Base-by-base conservation (phyloP, 169 alveolate species). In the Eimeria maxima region DNA sequence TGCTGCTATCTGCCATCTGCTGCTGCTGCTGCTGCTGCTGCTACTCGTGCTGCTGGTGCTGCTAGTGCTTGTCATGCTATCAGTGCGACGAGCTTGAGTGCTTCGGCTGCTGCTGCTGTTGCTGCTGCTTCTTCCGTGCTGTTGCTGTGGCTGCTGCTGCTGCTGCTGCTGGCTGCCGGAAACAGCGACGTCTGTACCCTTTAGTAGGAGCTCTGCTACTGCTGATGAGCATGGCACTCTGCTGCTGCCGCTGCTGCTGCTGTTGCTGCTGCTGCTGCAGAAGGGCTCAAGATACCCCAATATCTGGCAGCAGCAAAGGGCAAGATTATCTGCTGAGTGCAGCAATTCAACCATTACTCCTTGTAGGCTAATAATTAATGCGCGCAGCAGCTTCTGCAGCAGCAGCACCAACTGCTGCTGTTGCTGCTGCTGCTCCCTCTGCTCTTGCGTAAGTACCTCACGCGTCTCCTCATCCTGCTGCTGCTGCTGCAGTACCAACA, bases 1-100 rank as follows among this genome's bases (percentile, higher is more conserved):
- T 20, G 67, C 90, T n/a, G 69, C 38, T 50, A 90, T 90, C 50
- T 83, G 90, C 95, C 95, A 90, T 63, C 88, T 78, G 88, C 88
- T 45, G 65, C 88, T 78, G 88, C 88, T 78, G 88, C 88, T 45
- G 65, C 88, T 78, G 88, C 88, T 78, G 88, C 88, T 78, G 74
- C 74, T 65, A n/a, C 74, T 22, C 18, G 18, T 50, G 57, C 57
- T 50, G 57, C 57, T 50, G 57, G 57, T 50, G 57, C 57, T n/a
- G n/a, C n/a, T n/a, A n/a, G n/a, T n/a, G n/a, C n/a, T n/a, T n/a
- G n/a, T n/a, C n/a, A n/a, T n/a, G n/a, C n/a, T n/a, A n/a, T n/a
- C n/a, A n/a, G n/a, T 50, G 57, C 88, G 57, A 11, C 88, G 57
- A 22, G 67, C 45, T 38, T 57, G 57, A 60, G 27, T 27, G 88